Conservation (phyloP, 2,329 filamentous ascomycete genomes). For the Metarhizium robertsii region DNA sequence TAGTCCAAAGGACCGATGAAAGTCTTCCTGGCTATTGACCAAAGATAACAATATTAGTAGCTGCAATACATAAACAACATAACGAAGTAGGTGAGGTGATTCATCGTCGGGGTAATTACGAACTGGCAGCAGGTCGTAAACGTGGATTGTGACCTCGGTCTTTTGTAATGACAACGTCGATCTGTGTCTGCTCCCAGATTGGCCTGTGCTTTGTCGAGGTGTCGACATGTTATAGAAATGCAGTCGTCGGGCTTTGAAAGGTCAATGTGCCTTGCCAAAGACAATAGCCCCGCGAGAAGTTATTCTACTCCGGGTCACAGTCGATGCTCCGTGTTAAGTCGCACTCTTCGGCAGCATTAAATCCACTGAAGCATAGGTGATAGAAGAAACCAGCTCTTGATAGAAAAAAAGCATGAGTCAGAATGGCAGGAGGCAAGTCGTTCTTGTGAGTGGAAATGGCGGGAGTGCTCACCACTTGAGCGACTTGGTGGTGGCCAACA, state of each 20-base stretch:
- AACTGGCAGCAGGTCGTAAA: conserved; percentile 70
- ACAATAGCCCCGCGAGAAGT: not conserved
- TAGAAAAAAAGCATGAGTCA: not conserved
- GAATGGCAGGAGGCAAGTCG: not conserved
- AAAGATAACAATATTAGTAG: not conserved
- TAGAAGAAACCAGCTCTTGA: not conserved
- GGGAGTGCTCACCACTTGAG: not conserved
- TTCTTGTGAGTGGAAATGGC: not conserved
- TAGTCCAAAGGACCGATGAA: conserved; percentile 66
- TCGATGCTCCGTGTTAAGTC: not conserved
- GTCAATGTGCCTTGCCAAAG: conserved; percentile 1
- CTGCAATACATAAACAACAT: too few relatives aligned
- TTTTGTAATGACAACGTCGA: conserved; percentile 61
- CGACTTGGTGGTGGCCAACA: not conserved
- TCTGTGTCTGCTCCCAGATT: conserved; percentile 37
- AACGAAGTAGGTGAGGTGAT: not conserved
- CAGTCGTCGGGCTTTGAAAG: not conserved
- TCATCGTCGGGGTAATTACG: conserved; percentile 10
- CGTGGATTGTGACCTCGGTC: conserved; percentile 66
- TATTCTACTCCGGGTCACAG: not conserved
- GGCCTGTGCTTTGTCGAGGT: conserved; percentile 16
- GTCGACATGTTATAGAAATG: conserved; percentile 15
- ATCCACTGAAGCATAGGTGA: not conserved
- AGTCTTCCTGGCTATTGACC: conserved; percentile 55
- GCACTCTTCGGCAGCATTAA: not conserved